A percentile compares a stretch with the other conserved stretches of the same genome.
Conservation (phyloP, 495 filamentous ascomycete species). For the Podospora pseudopauciseta region DNA sequence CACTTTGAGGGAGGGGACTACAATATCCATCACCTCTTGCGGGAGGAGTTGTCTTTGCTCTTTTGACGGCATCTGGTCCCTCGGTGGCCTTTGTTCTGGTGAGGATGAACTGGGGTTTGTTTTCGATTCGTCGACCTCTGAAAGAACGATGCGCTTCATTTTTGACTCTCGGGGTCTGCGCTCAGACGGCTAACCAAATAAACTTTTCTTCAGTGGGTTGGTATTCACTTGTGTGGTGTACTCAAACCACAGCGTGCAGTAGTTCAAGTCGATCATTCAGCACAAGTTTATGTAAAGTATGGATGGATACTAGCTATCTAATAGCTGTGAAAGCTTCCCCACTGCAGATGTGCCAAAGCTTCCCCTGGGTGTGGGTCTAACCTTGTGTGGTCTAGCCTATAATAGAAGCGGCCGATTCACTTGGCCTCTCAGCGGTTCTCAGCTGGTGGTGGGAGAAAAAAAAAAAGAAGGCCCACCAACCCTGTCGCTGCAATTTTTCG, state of each 20-base stretch:
- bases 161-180: background rate
- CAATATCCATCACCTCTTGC: constrained; percentile 37
- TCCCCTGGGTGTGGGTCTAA: background rate
- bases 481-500: constrained; percentile 25
- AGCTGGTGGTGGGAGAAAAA: constrained; percentile 20
- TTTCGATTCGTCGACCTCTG: background rate
- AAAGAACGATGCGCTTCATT: constrained; percentile 21
- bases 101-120: background rate
- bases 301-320: too few relatives aligned
- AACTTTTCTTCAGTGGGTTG: background rate
- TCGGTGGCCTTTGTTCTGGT: constrained; percentile 1
- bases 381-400: background rate
- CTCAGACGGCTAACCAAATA: background rate
- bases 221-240: background rate
- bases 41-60: constrained; percentile 29
- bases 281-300: background rate
- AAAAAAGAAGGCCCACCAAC: constrained; percentile 32
- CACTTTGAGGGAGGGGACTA: constrained; percentile 35
- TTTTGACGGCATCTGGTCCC: background rate
- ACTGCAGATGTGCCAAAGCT: background rate
- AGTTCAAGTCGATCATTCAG: background rate
- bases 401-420: background rate
- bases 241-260: background rate
- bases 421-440: background rate
- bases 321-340: background rate